phyloP scores from a whole-genome alignment of 805 yeast species.

The Metschnikowia noctiluminum region DNA sequence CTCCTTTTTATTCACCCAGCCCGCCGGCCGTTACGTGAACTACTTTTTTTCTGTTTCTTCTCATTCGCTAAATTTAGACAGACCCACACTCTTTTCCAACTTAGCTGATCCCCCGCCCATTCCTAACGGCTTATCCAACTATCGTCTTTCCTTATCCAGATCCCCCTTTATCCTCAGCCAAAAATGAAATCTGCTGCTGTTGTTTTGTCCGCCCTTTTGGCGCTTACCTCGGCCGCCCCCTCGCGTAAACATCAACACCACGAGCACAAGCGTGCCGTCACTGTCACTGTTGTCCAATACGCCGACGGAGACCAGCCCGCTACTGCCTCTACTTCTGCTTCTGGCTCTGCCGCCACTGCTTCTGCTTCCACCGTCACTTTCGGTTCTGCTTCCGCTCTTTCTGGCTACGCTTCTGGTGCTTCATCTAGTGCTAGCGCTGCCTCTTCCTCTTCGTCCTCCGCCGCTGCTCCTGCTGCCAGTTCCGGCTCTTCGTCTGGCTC shows the following conservation, averaged over 20 bases:
- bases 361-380: constrained; percentile 3
- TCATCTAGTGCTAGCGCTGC: background rate
- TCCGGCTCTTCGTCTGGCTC: constrained; percentile 1
- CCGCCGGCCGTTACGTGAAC: constrained; percentile 1
- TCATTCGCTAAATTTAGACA: constrained; percentile 4
- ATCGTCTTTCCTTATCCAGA: constrained; percentile 25
- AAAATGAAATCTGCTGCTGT: constrained; percentile 14
- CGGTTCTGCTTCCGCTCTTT: constrained; percentile 2
- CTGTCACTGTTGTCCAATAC: constrained; percentile 35
- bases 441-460: constrained; percentile 2
- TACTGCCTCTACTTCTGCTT: background rate
- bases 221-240: constrained; percentile 17
- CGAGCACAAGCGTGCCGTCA: constrained; percentile 37
- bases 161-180: background rate
- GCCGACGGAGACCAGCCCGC: constrained; percentile 5
- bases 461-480: background rate
- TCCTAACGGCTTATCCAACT: constrained; percentile 18
- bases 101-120: constrained; percentile 4
- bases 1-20: constrained; percentile 2
- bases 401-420: background rate
- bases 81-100: constrained; percentile 7
- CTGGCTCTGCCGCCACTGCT: constrained; percentile 4
- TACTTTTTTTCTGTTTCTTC: background rate
- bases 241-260: constrained; percentile 26
- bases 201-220: constrained; percentile 15